These are phyloP conservation scores for Aspergillus egyptiacus DNA, from an alignment of 495 filamentous ascomycete species.

Conservation along the genomic window DNA sequence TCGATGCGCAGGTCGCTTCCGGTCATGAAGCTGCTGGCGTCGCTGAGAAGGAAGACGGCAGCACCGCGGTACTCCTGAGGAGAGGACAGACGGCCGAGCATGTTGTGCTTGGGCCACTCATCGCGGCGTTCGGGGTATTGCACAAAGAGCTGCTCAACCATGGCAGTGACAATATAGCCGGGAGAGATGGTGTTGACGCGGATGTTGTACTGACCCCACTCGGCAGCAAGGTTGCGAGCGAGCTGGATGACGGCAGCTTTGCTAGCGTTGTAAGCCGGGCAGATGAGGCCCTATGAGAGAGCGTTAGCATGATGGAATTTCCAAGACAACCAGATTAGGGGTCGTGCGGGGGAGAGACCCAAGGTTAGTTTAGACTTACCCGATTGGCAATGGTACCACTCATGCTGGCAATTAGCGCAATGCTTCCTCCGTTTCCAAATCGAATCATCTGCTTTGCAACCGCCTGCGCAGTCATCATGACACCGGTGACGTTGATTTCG, in stretches of 20 bases:
- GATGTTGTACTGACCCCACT: constrained; percentile 84
- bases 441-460: constrained; percentile 71
- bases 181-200: constrained; percentile 94
- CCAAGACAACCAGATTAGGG: background rate
- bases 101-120: constrained; percentile 82
- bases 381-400: constrained; percentile 64
- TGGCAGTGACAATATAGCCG: constrained; percentile 89
- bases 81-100: constrained; percentile 73
- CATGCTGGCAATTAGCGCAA: constrained; percentile 70
- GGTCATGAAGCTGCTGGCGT: constrained; percentile 86
- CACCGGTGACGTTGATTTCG: constrained; percentile 69
- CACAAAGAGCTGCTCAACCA: constrained; percentile 77
- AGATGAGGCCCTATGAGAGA: constrained; percentile 53
- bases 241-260: constrained; percentile 87
- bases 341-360: constrained; percentile 4
- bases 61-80: constrained; percentile 78
- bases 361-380: constrained; percentile 32
- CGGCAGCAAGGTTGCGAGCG: constrained; percentile 73
- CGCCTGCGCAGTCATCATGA: constrained; percentile 68
- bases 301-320: background rate
- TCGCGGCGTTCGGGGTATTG: constrained; percentile 66
- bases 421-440: constrained; percentile 64
- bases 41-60: constrained; percentile 77
- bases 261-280: constrained; percentile 83
- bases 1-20: constrained; percentile 75